Evolutionary conservation across 1,284 basidiomycete species (phyloP).

Genomic region (Melanopsichium pennsylvanicum): DNA sequence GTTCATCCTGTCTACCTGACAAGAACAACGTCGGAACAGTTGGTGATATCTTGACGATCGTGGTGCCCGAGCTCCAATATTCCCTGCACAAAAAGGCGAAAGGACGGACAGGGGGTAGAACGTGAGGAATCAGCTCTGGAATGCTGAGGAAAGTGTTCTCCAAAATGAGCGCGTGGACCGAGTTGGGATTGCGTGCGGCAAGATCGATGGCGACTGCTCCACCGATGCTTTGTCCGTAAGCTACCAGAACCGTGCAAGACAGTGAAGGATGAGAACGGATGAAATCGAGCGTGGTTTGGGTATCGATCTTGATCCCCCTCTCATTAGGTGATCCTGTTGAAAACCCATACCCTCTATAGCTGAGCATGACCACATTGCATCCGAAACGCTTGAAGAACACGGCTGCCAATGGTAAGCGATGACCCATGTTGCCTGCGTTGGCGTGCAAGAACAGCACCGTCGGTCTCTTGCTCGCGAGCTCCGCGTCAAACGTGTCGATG

Average conservation of each 20-base stretch:
- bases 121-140: constrained; percentile 70
- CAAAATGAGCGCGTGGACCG: constrained; percentile 78
- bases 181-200: constrained; percentile 78
- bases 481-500: constrained; percentile 18
- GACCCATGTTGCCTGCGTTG: constrained; percentile 69
- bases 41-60: constrained; percentile 75
- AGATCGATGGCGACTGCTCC: constrained; percentile 93
- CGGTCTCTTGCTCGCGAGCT: constrained; percentile 39
- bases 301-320: constrained; percentile 78
- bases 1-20: constrained; percentile 78
- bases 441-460: constrained; percentile 63
- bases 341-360: constrained; percentile 87
- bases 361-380: constrained; percentile 87
- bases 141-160: constrained; percentile 74
- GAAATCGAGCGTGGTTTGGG: constrained; percentile 77
- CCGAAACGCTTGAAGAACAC: constrained; percentile 84
- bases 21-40: constrained; percentile 85
- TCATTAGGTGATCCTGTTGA: constrained; percentile 85
- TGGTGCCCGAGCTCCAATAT: constrained; percentile 83
- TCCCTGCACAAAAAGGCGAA: constrained; percentile 84
- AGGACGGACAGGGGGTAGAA: constrained; percentile 79
- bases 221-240: constrained; percentile 94
- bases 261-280: constrained; percentile 76
- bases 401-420: constrained; percentile 86
- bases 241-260: constrained; percentile 68